A percentile compares a stretch with the other conserved stretches of the same genome.
Evolutionary conservation across 1,139 yeast species (phyloP).

Genomic region (Suhomyces terraborum): DNA sequence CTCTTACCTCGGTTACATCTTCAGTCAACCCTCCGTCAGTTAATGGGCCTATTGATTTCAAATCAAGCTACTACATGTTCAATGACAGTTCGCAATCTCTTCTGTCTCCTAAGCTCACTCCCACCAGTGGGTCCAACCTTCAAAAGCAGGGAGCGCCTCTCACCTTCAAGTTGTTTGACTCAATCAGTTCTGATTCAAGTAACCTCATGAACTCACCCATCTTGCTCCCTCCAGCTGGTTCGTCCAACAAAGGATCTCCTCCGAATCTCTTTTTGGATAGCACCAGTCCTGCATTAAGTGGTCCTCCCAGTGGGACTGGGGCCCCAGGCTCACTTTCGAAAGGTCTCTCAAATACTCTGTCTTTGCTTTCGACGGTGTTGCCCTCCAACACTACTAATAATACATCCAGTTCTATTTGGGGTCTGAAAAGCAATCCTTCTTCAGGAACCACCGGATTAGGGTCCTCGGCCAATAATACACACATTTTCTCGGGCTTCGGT

Average conservation of each 20-base stretch:
- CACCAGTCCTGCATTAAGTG: constrained; percentile 15
- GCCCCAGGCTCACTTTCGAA: constrained; percentile 10
- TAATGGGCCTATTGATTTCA: constrained; percentile 17
- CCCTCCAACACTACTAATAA: constrained; percentile 13
- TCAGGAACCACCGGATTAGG: constrained; percentile 15
- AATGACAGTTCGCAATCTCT: constrained; percentile 27
- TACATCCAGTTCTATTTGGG: constrained; percentile 19
- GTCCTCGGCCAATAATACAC: constrained; percentile 11
- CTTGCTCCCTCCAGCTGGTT: constrained; percentile 19
- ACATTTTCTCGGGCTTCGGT: constrained; percentile 19
- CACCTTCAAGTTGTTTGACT: constrained; percentile 24
- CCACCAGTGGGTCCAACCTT: constrained; percentile 1
- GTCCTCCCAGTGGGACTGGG: constrained; percentile 4
- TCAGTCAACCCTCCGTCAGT: constrained; percentile 3
- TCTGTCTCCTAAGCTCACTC: constrained; percentile 22
- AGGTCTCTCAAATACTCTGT: constrained; percentile 15
- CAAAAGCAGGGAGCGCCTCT: constrained; percentile 16
- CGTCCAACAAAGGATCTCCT: constrained; percentile 26
- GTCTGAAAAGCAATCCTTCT: constrained; percentile 14
- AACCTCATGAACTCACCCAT: constrained; percentile 24
- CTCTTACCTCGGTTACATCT: constrained; percentile 3
- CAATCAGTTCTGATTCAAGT: constrained; percentile 16
- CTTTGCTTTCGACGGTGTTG: constrained; percentile 14
- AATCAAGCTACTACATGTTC: constrained; percentile 21
- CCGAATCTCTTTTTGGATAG: constrained; percentile 29